Conservation (phyloP, 352 stramenopile genomes). For the Pythium phragmiticola region DNA sequence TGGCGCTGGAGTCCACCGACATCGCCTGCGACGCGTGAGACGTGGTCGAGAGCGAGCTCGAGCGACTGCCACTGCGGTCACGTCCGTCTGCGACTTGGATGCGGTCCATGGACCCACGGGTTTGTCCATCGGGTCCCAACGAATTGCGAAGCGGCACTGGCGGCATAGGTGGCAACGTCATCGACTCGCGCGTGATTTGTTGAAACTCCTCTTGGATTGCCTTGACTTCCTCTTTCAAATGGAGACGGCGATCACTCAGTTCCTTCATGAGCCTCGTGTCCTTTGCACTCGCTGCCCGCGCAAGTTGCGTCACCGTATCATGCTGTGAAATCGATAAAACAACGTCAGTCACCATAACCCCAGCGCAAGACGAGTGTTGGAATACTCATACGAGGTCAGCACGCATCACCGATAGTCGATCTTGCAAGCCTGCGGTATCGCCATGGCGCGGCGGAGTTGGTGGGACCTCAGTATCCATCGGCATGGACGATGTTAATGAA, state of each 20-base stretch:
- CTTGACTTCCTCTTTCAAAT: conserved; percentile 78
- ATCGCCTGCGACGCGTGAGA: conserved; percentile 50
- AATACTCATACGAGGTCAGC: conserved; percentile 19
- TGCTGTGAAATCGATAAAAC: conserved; percentile 32
- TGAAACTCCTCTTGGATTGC: conserved; percentile 55
- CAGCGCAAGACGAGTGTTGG: background rate
- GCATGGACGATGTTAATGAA: conserved; percentile 14
- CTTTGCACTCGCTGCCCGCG: conserved; percentile 53
- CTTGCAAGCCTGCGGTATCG: conserved; percentile 12
- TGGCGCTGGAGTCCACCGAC: conserved; percentile 48
- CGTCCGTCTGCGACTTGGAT: conserved; percentile 9
- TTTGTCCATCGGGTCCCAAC: conserved; percentile 1
- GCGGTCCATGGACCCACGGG: conserved; percentile 17
- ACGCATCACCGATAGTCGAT: conserved; percentile 14
- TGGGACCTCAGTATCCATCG: conserved; percentile 1
- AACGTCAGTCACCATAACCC: background rate
- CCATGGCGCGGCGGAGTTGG: background rate
- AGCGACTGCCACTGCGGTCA: conserved; percentile 27
- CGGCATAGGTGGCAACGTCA: conserved; percentile 24
- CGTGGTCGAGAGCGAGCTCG: conserved; percentile 42
- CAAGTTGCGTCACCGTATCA: conserved; percentile 63
- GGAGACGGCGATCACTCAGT: conserved; percentile 50
- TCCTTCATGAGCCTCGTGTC: conserved; percentile 44
- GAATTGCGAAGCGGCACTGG: conserved; percentile 19
- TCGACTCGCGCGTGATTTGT: conserved; percentile 25